Percentiles rank a stretch among this genome's conserved stretches.
These are phyloP conservation scores for Malus orientalis DNA, from an alignment of 306 rosid species.

Conservation along the genomic window DNA sequence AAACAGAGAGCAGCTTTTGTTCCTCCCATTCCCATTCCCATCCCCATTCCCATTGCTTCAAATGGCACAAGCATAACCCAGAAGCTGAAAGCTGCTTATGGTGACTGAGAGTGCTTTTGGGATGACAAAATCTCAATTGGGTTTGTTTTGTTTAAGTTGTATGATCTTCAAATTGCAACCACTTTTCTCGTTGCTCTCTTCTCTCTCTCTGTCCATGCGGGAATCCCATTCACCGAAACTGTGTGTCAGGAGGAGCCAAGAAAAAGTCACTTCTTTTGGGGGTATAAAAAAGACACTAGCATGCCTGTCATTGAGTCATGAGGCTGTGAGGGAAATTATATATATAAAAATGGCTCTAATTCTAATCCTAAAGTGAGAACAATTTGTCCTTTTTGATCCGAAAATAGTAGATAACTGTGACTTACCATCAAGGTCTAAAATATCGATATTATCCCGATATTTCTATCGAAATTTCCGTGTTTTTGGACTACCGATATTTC, in stretches of 20 bases:
- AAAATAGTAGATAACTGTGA: fast-evolving
- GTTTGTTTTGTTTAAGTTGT: conserved; percentile 25
- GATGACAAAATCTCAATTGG: conserved; percentile 24
- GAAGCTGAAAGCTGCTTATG: conserved; percentile 23
- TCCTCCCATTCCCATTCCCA: conserved; percentile 49
- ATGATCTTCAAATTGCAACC: conserved; percentile 43
- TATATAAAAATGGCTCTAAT: conserved; percentile 15
- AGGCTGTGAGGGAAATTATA: conserved; percentile 35
- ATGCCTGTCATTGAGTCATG: conserved; percentile 68
- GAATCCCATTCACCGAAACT: conserved; percentile 60
- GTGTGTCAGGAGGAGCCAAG: conserved; percentile 39
- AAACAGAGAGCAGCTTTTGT: conserved; percentile 40
- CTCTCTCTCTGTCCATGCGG: conserved; percentile 39
- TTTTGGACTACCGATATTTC: too few species aligned
- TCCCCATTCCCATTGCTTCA: conserved; percentile 34
- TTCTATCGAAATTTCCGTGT: too few species aligned
- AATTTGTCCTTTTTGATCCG: not conserved
- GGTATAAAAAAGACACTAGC: conserved; percentile 49
- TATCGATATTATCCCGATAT: too few species aligned
- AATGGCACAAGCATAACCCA: conserved; percentile 20
- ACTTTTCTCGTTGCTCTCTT: conserved; percentile 15
- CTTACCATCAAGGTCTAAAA: too few species aligned
- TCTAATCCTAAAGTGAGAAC: conserved; percentile 5
- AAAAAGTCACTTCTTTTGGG: conserved; percentile 33
- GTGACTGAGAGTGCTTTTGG: conserved; percentile 18